phyloP scores from a whole-genome alignment of 768 basidiomycete species.

The Mycena venus region DNA sequence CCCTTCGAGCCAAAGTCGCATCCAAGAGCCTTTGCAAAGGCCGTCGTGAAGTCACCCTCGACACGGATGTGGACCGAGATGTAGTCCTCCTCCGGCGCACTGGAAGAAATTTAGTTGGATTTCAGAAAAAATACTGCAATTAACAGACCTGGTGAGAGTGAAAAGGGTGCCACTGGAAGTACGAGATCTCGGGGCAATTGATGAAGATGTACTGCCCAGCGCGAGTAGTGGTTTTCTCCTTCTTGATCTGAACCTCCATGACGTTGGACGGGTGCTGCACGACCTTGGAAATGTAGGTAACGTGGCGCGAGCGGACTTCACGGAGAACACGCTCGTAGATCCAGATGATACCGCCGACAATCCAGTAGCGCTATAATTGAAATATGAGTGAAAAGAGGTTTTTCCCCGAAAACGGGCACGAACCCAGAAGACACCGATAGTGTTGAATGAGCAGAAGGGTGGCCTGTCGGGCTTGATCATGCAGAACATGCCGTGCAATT shows the following conservation, averaged over 20 bases:
- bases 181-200: slow-evolving; percentile 90
- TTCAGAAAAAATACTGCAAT: neutral
- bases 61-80: slow-evolving; percentile 94
- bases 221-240: slow-evolving; percentile 87
- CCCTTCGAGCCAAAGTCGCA: slow-evolving; percentile 76
- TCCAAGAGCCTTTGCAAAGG: slow-evolving; percentile 85
- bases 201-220: slow-evolving; percentile 97
- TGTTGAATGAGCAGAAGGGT: slow-evolving; percentile 89
- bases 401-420: slow-evolving; percentile 45
- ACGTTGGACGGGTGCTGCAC: slow-evolving; percentile 96
- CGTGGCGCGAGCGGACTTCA: slow-evolving; percentile 91
- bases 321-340: slow-evolving; percentile 91
- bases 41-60: slow-evolving; percentile 89
- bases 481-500: slow-evolving; percentile 97
- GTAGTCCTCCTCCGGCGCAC: slow-evolving; percentile 96
- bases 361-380: slow-evolving; percentile 87
- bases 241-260: slow-evolving; percentile 97
- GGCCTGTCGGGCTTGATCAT: slow-evolving; percentile 94
- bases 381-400: too few relatives aligned
- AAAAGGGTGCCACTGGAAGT: slow-evolving; percentile 99
- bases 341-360: slow-evolving; percentile 89
- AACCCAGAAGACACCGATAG: slow-evolving; percentile 96
- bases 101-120: slow-evolving; percentile 39
- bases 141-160: slow-evolving; percentile 83
- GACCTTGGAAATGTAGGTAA: slow-evolving; percentile 94